Evolutionary conservation across 1,284 basidiomycete species (phyloP), one percentile per base, ranked within the genome.

Genomic region (Ceratobasidium papillatum): DNA sequence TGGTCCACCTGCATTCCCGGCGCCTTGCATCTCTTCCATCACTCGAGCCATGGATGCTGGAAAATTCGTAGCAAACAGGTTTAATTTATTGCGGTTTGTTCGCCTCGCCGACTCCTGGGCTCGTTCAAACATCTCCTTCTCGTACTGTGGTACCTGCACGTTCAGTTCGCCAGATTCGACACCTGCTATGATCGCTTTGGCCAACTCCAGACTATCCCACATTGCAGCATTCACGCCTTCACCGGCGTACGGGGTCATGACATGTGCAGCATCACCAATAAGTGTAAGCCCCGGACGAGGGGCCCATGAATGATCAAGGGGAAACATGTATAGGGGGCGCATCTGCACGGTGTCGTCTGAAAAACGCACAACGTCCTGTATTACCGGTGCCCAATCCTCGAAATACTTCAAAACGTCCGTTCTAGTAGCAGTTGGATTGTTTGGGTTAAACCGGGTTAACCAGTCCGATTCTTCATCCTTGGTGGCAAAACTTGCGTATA

Each of bases 201-300:
- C 81, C n/a, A 84, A 79, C 38, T 82, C 79, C 8, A 80, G 75
- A 1, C 78, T 80, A 43, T 82, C 81, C 22, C 76, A 73, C 78
- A 82, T 79, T 22, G 80, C 81, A 17, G 79, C 79, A 71, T 87
- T 87, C 17, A 84, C 85, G 1, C 86, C 86, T 19, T 84, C 84
- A 0, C 85, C 85, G 0, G 82, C 82, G 75, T 83, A 85, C 4
- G 84, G 85, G 8, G 83, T 81, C 85, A 87, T 86, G 22, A 85
- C 77, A 76, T 87, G 86, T 8, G 85, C 85, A 4, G 86, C 85
- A 76, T 87, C 86, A 1, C 86, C 86, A 19, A 84, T 68, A 17
- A 84, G 73, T 27, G 80, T 80, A 7, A 73, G 43, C 34, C 65
- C 64, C 69, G 41, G 38, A 30, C 58, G 56, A 11, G 75, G 34